Percentiles rank a stretch among this genome's conserved stretches.
These are phyloP conservation scores for Ustanciosporium gigantosporum DNA, from an alignment of 1,284 basidiomycete genomes.

Conservation along the genomic window DNA sequence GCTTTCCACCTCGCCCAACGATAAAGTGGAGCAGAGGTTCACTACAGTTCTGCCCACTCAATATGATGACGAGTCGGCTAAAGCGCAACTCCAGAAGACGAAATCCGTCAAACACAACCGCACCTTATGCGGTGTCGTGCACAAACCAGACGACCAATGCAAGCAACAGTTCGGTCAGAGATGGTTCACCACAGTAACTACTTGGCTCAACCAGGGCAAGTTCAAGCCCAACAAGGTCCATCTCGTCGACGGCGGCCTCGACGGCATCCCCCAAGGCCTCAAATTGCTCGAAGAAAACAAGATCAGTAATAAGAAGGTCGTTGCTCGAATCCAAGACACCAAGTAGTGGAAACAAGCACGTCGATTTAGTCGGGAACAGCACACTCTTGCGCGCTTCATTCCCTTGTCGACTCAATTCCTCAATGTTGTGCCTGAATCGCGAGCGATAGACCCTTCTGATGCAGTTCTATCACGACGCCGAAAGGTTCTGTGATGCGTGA, in stretches of 20 bases:
- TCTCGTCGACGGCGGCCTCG: constrained; percentile 40
- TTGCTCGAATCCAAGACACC: too few species aligned
- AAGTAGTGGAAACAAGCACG: too few species aligned
- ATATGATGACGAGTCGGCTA: constrained; percentile 6
- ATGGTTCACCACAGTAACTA: constrained; percentile 42
- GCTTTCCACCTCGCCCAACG: constrained; percentile 17
- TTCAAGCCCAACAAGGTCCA: constrained; percentile 46
- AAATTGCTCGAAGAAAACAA: constrained; percentile 45
- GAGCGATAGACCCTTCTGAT: too few species aligned
- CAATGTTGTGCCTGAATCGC: too few species aligned
- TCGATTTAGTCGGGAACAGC: too few species aligned
- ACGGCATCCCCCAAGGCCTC: constrained; percentile 35
- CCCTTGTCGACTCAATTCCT: too few species aligned
- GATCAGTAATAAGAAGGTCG: constrained; percentile 59
- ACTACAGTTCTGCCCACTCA: constrained; percentile 4
- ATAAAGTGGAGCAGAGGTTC: too few species aligned
- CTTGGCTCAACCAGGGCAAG: constrained; percentile 48
- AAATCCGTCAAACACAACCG: constrained; percentile 3
- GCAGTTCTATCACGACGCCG: too few species aligned
- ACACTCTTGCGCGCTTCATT: too few species aligned
- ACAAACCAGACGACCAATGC: too few species aligned
- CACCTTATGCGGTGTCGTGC: constrained; percentile 9
- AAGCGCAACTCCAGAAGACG: constrained; percentile 6
- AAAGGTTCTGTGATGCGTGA: too few species aligned
- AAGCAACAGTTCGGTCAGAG: constrained; percentile 35